Evolutionary conservation across 2,329 filamentous ascomycete species (phyloP).

Genomic region (Calonectria hawksworthii): DNA sequence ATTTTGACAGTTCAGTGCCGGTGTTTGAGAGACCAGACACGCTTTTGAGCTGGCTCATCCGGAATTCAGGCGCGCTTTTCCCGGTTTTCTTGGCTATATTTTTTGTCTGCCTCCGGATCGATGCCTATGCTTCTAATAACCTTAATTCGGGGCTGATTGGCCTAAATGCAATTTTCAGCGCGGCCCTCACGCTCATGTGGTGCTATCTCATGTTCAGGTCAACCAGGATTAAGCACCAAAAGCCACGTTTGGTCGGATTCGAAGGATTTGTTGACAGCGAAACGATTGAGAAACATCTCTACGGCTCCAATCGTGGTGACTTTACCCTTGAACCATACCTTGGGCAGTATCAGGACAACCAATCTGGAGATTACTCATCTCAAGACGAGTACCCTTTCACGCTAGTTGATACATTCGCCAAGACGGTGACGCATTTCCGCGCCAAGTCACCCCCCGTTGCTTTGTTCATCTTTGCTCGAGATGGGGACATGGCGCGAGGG

Average conservation of each 20-base stretch:
- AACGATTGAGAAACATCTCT: constrained; percentile 30
- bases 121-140: background rate
- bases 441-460: constrained; percentile 49
- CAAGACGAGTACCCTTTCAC: constrained; percentile 46
- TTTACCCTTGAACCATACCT: background rate
- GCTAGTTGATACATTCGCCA: constrained; percentile 55
- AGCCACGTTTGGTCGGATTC: constrained; percentile 31
- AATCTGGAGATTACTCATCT: background rate
- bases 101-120: background rate
- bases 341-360: background rate
- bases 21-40: background rate
- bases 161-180: background rate
- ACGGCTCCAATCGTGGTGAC: constrained; percentile 25
- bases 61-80: background rate
- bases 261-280: constrained; percentile 29
- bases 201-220: background rate
- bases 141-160: background rate
- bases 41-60: background rate
- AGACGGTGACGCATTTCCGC: constrained; percentile 58
- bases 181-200: background rate
- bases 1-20: background rate
- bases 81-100: background rate
- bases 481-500: constrained; percentile 61
- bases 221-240: background rate
- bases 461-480: constrained; percentile 57